A percentile compares a stretch with the other conserved stretches of the same genome.
These are phyloP conservation scores for Yamadazyma philogaea DNA, from an alignment of 805 yeast genomes.

Conservation along the genomic window DNA sequence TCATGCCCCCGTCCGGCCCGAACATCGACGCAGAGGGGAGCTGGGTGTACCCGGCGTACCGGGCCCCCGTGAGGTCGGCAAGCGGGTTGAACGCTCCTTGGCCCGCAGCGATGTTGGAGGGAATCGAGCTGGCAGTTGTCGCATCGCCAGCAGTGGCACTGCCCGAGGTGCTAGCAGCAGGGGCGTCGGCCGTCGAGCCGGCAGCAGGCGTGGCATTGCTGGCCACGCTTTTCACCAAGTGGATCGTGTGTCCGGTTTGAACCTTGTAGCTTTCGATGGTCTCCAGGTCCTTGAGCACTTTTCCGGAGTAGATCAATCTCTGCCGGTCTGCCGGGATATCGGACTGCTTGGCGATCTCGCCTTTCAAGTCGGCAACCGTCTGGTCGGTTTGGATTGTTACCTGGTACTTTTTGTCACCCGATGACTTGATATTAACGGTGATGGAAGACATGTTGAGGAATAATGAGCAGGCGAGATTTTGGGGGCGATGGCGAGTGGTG, in stretches of 20 bases:
- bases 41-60: constrained; percentile 90
- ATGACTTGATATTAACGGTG: constrained; percentile 38
- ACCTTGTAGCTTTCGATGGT: constrained; percentile 73
- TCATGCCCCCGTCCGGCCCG: constrained; percentile 95
- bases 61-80: constrained; percentile 90
- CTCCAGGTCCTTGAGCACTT: constrained; percentile 83
- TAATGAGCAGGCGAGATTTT: constrained; percentile 32
- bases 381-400: constrained; percentile 50
- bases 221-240: constrained; percentile 78
- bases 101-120: constrained; percentile 84
- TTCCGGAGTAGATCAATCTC: constrained; percentile 89
- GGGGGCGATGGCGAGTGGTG: constrained; percentile 42
- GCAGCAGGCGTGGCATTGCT: constrained; percentile 25
- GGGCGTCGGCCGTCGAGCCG: constrained; percentile 15
- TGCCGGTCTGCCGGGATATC: constrained; percentile 76
- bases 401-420: constrained; percentile 80
- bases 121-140: constrained; percentile 37
- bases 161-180: constrained; percentile 20
- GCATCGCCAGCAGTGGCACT: constrained; percentile 18
- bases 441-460: constrained; percentile 14
- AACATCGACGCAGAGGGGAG: constrained; percentile 85
- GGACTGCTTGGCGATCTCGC: constrained; percentile 54
- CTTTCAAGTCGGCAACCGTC: constrained; percentile 69
- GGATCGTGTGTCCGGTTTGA: constrained; percentile 83
- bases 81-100: constrained; percentile 85